These are phyloP conservation scores for Beta lomatogona DNA, from an alignment of 179 eudicot genomes.

Conservation along the genomic window DNA sequence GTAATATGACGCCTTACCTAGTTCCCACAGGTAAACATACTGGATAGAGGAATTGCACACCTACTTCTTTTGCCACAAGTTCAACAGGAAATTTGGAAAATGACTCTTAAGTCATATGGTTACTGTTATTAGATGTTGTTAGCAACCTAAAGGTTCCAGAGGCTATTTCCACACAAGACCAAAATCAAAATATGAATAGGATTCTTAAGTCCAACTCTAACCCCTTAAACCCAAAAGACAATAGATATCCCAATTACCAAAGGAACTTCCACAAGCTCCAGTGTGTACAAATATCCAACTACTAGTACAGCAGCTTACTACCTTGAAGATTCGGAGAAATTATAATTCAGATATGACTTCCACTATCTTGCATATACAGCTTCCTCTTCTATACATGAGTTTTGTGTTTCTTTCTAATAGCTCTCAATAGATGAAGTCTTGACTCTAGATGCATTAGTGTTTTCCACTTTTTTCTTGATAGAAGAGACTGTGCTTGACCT, in stretches of 20 bases:
- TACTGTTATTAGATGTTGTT: neutral
- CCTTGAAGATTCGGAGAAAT: neutral
- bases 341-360: neutral
- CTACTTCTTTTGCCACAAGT: neutral
- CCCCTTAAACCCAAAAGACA: neutral
- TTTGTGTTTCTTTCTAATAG: too few relatives aligned
- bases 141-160: neutral
- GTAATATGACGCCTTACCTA: neutral
- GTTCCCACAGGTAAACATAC: neutral
- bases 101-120: neutral
- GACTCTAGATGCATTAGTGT: too few relatives aligned
- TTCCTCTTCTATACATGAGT: neutral
- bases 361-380: neutral
- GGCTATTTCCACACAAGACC: neutral
- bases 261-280: neutral
- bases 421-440: too few relatives aligned
- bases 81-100: neutral
- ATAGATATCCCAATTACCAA: too few relatives aligned
- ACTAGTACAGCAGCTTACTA: neutral
- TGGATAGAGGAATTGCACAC: neutral
- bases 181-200: neutral
- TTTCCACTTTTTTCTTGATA: neutral
- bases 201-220: neutral
- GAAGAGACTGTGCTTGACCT: neutral
- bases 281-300: neutral